Evolutionary conservation across 495 filamentous ascomycete species (phyloP).

Genomic region (Aspergillus diversus): DNA sequence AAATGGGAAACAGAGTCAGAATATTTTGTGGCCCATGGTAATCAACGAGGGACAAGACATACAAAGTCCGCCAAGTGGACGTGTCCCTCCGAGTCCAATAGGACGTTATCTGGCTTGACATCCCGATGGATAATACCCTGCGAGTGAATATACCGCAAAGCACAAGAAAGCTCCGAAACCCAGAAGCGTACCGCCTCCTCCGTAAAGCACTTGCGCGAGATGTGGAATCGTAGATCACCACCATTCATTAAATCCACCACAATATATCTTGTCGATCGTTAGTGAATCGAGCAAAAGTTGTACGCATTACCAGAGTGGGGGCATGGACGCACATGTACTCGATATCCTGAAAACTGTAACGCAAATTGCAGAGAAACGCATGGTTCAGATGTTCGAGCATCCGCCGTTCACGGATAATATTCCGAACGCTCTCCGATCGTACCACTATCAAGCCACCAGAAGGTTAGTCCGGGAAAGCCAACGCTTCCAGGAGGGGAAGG

Average conservation of each 20-base stretch:
- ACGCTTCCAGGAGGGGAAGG: neutral
- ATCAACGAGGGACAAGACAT: slow-evolving; percentile 39
- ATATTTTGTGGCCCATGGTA: neutral
- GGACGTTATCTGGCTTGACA: slow-evolving; percentile 95
- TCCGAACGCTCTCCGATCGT: slow-evolving; percentile 94
- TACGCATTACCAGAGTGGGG: neutral
- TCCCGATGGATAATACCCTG: slow-evolving; percentile 96
- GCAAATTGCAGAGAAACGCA: slow-evolving; percentile 96
- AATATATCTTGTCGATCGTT: slow-evolving; percentile 70
- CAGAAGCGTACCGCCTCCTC: slow-evolving; percentile 97
- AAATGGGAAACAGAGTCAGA: slow-evolving; percentile 6
- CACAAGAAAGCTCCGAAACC: slow-evolving; percentile 93
- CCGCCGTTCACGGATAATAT: slow-evolving; percentile 93
- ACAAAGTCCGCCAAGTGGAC: slow-evolving; percentile 98
- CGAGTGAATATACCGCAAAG: slow-evolving; percentile 85
- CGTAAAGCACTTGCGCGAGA: slow-evolving; percentile 96
- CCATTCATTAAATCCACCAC: slow-evolving; percentile 99
- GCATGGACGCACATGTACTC: slow-evolving; percentile 83
- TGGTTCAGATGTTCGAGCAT: slow-evolving; percentile 99
- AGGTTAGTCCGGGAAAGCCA: neutral
- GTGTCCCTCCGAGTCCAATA: slow-evolving; percentile 92
- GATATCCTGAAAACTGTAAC: slow-evolving; percentile 98
- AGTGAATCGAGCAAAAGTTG: slow-evolving; percentile 17
- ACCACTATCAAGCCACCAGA: slow-evolving; percentile 64
- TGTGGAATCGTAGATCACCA: slow-evolving; percentile 95